These are phyloP conservation scores for Pseudopediastrum boryanum DNA, from an alignment of 139 green algal species.

Conservation along the genomic window DNA sequence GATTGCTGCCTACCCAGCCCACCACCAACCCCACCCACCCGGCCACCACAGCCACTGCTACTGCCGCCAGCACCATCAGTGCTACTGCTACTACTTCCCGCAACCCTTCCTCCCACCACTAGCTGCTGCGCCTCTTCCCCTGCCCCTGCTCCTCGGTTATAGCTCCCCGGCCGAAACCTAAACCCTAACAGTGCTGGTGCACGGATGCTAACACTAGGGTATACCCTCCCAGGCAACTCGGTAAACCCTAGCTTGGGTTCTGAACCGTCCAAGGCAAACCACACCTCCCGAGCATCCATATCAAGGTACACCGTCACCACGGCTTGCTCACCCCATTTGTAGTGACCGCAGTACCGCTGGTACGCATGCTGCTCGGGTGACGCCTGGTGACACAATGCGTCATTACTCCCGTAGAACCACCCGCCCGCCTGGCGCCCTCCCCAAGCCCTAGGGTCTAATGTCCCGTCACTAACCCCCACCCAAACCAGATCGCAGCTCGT, in stretches of 20 bases:
- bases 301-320: slow-evolving; percentile 34
- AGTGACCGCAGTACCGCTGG: slow-evolving; percentile 10
- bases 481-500: slow-evolving; percentile 30
- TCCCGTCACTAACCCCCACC: slow-evolving; percentile 20
- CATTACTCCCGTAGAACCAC: slow-evolving; percentile 34
- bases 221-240: slow-evolving; percentile 25
- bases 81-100: too few species aligned
- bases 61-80: too few species aligned
- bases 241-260: slow-evolving; percentile 22
- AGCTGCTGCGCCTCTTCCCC: too few species aligned
- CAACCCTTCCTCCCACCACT: too few species aligned
- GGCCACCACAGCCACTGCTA: too few species aligned
- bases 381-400: slow-evolving; percentile 11
- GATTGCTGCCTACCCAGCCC: too few species aligned
- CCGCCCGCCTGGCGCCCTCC: slow-evolving; percentile 7
- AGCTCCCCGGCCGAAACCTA: too few species aligned
- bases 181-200: slow-evolving; percentile 16
- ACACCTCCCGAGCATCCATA: slow-evolving; percentile 16
- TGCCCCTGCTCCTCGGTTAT: too few species aligned
- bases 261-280: slow-evolving; percentile 20
- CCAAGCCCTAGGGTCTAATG: slow-evolving; percentile 10
- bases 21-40: too few species aligned
- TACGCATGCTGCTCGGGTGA: slow-evolving; percentile 32
- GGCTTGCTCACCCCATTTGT: slow-evolving; percentile 9
- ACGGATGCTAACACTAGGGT: slow-evolving; percentile 10